Conservation (phyloP, 306 rosid species). For the Prunus fruticosa region DNA sequence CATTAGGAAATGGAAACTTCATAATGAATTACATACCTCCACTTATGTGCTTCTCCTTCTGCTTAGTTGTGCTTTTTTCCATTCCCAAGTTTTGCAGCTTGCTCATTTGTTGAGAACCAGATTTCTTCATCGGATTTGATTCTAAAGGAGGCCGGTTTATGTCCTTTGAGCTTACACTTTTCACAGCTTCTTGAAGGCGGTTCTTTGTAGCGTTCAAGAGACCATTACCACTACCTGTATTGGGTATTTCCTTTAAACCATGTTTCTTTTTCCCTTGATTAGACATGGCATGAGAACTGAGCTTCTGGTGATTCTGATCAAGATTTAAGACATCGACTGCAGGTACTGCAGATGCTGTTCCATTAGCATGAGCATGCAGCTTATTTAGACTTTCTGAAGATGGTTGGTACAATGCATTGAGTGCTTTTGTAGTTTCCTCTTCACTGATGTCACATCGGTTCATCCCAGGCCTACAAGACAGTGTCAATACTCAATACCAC, state of each 20-base stretch:
- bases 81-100: constrained; percentile 30
- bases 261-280: constrained; percentile 49
- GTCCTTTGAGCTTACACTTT: constrained; percentile 41
- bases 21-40: constrained; percentile 44
- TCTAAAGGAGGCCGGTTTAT: constrained; percentile 40
- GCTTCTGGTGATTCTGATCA: constrained; percentile 34
- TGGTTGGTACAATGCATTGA: constrained; percentile 55
- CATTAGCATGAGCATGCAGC: constrained; percentile 37
- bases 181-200: constrained; percentile 35
- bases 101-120: constrained; percentile 31
- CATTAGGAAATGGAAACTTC: constrained; percentile 10
- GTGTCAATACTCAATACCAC: constrained; percentile 30
- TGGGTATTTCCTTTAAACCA: constrained; percentile 35
- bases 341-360: constrained; percentile 34
- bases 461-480: constrained; percentile 68
- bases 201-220: constrained; percentile 33
- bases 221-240: constrained; percentile 33
- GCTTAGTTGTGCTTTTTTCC: constrained; percentile 41
- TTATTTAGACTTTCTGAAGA: constrained; percentile 43
- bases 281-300: constrained; percentile 29
- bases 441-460: constrained; percentile 64
- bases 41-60: constrained; percentile 37
- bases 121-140: constrained; percentile 39
- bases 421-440: constrained; percentile 64
- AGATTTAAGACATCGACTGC: constrained; percentile 27